Conservation (phyloP, 495 filamentous ascomycete genomes). For the Copromyces sp. region DNA sequence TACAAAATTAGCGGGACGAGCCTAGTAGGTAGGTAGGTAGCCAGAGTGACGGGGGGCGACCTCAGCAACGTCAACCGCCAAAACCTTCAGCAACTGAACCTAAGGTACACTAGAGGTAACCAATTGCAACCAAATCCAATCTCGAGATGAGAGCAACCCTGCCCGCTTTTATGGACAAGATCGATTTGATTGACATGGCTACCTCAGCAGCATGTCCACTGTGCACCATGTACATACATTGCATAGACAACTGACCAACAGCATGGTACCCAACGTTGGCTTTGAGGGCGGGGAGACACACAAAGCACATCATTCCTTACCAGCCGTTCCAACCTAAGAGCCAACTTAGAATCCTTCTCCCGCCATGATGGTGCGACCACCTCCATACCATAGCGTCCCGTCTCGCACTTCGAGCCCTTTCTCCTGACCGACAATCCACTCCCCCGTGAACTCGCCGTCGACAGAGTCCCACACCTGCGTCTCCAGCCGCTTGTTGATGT, state of each 20-base stretch:
- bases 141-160: neutral
- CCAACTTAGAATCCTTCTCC: constrained; percentile 49
- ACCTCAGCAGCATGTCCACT: neutral
- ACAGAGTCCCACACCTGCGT: constrained; percentile 53
- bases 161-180: neutral
- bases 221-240: neutral
- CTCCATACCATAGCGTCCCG: constrained; percentile 78
- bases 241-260: neutral
- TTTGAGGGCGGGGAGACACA: neutral
- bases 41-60: neutral
- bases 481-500: constrained; percentile 63
- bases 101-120: neutral
- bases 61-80: neutral
- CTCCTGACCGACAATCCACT: constrained; percentile 73
- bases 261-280: neutral
- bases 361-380: constrained; percentile 49
- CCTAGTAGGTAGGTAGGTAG: neutral
- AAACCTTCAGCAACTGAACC: neutral
- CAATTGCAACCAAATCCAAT: neutral
- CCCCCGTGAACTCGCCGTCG: constrained; percentile 29
- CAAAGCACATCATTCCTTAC: neutral
- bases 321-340: neutral
- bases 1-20: neutral
- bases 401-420: constrained; percentile 58
- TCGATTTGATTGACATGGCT: neutral